phyloP scores from a whole-genome alignment of 2,329 filamentous ascomycete genomes.

The Sphaerulina musiva region DNA sequence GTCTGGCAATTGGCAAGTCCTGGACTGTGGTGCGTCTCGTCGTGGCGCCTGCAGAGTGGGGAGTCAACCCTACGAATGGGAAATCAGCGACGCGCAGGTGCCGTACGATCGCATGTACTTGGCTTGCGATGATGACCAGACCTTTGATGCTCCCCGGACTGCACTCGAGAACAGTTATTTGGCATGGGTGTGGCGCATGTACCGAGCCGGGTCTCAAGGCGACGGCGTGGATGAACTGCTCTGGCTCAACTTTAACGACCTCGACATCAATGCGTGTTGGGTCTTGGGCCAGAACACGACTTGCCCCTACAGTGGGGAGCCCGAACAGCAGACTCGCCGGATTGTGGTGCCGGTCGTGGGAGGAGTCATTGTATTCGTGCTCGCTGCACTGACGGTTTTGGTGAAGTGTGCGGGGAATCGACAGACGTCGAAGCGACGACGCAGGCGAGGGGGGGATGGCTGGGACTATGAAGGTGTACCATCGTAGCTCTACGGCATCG shows the following conservation, averaged over 20 bases:
- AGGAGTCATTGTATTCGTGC: conserved; percentile 55
- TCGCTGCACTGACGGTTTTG: conserved; percentile 56
- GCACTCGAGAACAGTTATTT: conserved; percentile 59
- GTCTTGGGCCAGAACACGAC: conserved; percentile 49
- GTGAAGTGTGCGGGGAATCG: conserved; percentile 60
- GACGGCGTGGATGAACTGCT: conserved; percentile 34
- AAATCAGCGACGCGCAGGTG: conserved; percentile 40
- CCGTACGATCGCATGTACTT: conserved; percentile 37
- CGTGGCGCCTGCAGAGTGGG: conserved; percentile 52
- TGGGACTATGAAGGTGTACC: conserved; percentile 66
- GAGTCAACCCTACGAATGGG: conserved; percentile 53
- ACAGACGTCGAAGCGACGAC: conserved; percentile 45
- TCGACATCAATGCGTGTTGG: conserved; percentile 55
- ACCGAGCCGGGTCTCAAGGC: conserved; percentile 7
- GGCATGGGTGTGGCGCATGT: conserved; percentile 30
- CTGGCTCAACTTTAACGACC: conserved; percentile 57
- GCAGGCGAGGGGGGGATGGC: conserved; percentile 42
- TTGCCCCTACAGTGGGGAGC: conserved; percentile 50
- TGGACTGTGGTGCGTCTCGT: conserved; percentile 48
- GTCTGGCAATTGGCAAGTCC: conserved; percentile 53
- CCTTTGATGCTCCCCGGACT: conserved; percentile 54
- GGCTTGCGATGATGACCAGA: conserved; percentile 45
- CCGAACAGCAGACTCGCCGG: conserved; percentile 38
- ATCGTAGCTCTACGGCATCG: conserved; percentile 13
- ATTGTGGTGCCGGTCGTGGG: conserved; percentile 58